Percentiles rank a stretch among this genome's conserved stretches.
phyloP scores from a whole-genome alignment of 208 protist genomes.

The Acanthamoeba polyphaga region DNA sequence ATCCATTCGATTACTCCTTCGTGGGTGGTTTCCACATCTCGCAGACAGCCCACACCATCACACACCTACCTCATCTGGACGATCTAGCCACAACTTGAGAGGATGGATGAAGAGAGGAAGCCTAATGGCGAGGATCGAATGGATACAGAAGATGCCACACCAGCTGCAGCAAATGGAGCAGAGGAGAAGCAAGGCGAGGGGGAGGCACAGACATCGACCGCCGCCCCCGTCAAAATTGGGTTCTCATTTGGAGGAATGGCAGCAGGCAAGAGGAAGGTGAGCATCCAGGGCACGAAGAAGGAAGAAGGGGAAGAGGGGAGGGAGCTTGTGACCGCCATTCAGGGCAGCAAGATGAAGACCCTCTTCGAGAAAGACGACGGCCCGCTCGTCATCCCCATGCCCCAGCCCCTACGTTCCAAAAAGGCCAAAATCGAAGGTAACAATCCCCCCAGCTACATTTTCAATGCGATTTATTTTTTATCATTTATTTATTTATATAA shows the following conservation, averaged over 20 bases:
- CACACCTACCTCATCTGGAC: neutral
- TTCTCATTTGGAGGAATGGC: neutral
- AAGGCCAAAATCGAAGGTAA: neutral
- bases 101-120: neutral
- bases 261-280: neutral
- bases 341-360: constrained; percentile 37
- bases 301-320: neutral
- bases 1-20: no score
- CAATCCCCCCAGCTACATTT: neutral
- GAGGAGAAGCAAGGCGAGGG: neutral
- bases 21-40: neutral
- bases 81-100: no score
- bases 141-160: neutral
- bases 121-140: neutral
- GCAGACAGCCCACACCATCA: neutral
- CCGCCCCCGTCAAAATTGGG: constrained; percentile 27
- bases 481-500: no score
- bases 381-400: constrained; percentile 54
- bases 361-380: constrained; percentile 31
- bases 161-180: neutral
- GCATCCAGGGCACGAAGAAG: neutral
- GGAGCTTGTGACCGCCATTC: neutral
- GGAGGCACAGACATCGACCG: neutral
- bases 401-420: neutral
- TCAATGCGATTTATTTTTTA: no score